Evolutionary conservation across 139 green algal species (phyloP).

Genomic region (Closterium sp.): DNA sequence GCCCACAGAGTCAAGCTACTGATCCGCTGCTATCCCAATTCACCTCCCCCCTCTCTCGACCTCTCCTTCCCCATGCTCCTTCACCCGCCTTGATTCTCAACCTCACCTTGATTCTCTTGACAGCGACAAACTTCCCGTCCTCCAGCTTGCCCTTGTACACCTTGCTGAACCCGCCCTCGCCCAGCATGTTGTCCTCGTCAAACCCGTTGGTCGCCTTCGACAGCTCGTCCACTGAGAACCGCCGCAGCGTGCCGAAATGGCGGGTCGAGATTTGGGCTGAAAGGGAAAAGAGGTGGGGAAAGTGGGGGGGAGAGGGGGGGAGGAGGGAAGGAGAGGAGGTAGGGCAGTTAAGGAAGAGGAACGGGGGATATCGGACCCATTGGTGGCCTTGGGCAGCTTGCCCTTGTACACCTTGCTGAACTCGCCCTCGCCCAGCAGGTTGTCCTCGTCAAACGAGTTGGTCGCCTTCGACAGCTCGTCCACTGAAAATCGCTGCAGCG

Average conservation of each 20-base stretch:
- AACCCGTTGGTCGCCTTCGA: background rate
- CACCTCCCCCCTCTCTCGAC: background rate
- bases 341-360: too few relatives aligned
- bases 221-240: conserved; percentile 11
- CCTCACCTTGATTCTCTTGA: conserved; percentile 59
- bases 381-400: conserved; percentile 21
- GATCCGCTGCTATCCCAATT: too few relatives aligned
- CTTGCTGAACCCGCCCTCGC: conserved; percentile 57
- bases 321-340: too few relatives aligned
- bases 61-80: background rate
- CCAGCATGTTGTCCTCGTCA: conserved; percentile 32
- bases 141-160: conserved; percentile 55
- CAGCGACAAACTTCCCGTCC: conserved; percentile 46
- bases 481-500: background rate
- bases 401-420: conserved; percentile 59
- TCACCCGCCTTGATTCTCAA: too few relatives aligned
- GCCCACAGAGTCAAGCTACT: too few relatives aligned
- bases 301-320: too few relatives aligned
- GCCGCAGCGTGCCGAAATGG: background rate
- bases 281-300: too few relatives aligned
- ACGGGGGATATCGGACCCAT: background rate
- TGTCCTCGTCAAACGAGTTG: conserved; percentile 12
- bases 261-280: background rate
- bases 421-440: conserved; percentile 57
- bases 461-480: conserved; percentile 19